Evolutionary conservation across 2,329 filamentous ascomycete genomes (phyloP), one percentile per base, ranked within the genome.

Genomic region (Penicillium sp.): DNA sequence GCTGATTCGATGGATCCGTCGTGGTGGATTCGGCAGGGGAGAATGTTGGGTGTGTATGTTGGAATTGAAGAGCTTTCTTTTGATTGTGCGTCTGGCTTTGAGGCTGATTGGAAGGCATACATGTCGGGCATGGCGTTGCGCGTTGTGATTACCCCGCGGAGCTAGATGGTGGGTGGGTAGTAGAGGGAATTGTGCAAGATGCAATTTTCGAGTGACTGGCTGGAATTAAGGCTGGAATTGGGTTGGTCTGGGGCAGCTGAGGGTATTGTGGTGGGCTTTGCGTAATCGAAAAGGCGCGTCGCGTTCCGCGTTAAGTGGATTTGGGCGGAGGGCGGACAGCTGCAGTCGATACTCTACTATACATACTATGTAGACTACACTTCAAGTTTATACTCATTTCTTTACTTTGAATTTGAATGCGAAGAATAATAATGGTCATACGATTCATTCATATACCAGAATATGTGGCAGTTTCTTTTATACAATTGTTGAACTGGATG

Each of bases 1-100:
- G 83, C 77, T 1, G 85, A 78, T 47, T 86, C 82, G 50, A 93
- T 79, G 1, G 86, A 80, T 1, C 92, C 92, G 63, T 89, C 85
- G 72, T 95, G 88, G 65, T 92, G 83, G 67, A 97, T 85, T 51
- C 85, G 84, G 66, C 90, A 94, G 3, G 92, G 92, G 13, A 97
- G 80, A 18, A 96, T 77, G 67, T 96, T 88, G 3, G 88, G 83
- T 0, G 79, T 84, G 51, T 79, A 78, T 55, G 79, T 79, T 14
- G 60, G 55, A 4, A 54, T 56, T 14, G 21, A 14, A 18, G 37
- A 40, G 29, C 64, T 56, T 3, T 59, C 52, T n/a, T 62, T 58
- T 13, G 63, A 59, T 43, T 53, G 50, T 16, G 60, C 42, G 40
- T 48, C 42, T 58, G 52, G 54, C 65, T 59, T 59, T 63, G 60